Evolutionary conservation across 179 eudicot genomes (phyloP), one percentile per base, ranked within the genome.

Genomic region (Nepenthes alata): DNA sequence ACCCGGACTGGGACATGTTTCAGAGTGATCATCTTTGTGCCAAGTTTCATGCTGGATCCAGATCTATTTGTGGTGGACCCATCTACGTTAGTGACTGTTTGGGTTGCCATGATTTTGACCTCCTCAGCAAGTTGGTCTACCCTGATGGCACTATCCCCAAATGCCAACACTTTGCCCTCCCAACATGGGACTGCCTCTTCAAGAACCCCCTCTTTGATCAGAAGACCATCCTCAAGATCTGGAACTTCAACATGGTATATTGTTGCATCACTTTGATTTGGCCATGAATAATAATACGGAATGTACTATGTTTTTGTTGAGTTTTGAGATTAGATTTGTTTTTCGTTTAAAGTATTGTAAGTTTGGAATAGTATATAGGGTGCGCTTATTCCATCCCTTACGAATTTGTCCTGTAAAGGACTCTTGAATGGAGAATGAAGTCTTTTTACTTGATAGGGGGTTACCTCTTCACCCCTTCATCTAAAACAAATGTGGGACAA

Each of bases 1-100:
- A 71, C 48, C 91, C 91, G 34, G 91, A 85, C 61, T 85, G 91
- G 91, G 88, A 83, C 70, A 85, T 85, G 88, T 85, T 85, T 50
- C 81, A 75, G 37, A 78, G 79, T 5, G 79, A 78, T 60, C 91
- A 85, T 59, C 37, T 67, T 0, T 80, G 91, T 62, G 87, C 91
- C 1, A 68, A 67, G 7, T 85, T 85, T 54, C 91, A 85, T 50
- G 84, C 91, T 12, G 88, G 71, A 2, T 85, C 91, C 0, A 72
- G 85, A 34, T 85, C 91, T 56, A 85, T 85, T 50, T 85, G 85
- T 34, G 85, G 91, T 0, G 88, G 91, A 11, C 85, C 85, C 3
- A 71, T 85, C 4, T 85, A 80, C 8, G 82, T 85, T 2, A 78
- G 88, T 37, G 91, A 85, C 39, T 68, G 80, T 5, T 55, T 85